These are phyloP conservation scores for Aspergillus hancockii DNA, from an alignment of 495 filamentous ascomycete genomes.

Conservation along the genomic window DNA sequence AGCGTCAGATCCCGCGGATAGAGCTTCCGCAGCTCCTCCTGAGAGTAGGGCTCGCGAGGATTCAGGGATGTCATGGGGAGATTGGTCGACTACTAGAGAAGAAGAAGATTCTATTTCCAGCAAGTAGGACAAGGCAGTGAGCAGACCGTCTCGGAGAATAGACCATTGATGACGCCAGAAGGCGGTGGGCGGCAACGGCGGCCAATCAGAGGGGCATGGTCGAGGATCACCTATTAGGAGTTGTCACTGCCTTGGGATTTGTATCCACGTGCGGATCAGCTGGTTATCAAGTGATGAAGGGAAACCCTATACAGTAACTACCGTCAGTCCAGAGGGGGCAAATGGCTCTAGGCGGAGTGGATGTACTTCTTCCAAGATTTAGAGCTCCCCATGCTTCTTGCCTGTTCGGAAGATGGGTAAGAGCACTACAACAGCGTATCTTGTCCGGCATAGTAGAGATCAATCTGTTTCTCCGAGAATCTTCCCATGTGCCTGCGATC, in stretches of 20 bases:
- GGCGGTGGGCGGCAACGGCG: slow-evolving; percentile 10
- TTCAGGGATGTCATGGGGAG: slow-evolving; percentile 73
- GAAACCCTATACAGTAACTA: not conserved
- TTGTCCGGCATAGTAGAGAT: too few relatives aligned
- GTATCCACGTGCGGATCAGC: not conserved
- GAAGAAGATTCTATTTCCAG: not conserved
- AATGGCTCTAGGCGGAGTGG: too few relatives aligned
- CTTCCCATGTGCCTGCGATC: too few relatives aligned
- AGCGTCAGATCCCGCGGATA: slow-evolving; percentile 82
- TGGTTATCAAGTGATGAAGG: not conserved
- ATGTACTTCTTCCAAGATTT: too few relatives aligned
- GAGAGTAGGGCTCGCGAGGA: slow-evolving; percentile 74
- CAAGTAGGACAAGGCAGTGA: slow-evolving; percentile 1
- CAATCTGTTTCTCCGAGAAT: too few relatives aligned
- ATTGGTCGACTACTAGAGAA: not conserved
- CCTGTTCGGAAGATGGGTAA: too few relatives aligned
- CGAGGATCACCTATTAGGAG: slow-evolving; percentile 8
- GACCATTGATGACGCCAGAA: slow-evolving; percentile 24
- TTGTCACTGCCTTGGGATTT: too few relatives aligned
- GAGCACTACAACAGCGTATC: too few relatives aligned
- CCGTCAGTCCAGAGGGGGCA: not conserved
- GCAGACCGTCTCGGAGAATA: not conserved
- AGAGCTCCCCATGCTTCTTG: too few relatives aligned
- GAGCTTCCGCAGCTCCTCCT: slow-evolving; percentile 76
- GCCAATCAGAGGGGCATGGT: slow-evolving; percentile 17